Conservation (phyloP, 1,284 basidiomycete species). For the Puccinia novopanici region DNA sequence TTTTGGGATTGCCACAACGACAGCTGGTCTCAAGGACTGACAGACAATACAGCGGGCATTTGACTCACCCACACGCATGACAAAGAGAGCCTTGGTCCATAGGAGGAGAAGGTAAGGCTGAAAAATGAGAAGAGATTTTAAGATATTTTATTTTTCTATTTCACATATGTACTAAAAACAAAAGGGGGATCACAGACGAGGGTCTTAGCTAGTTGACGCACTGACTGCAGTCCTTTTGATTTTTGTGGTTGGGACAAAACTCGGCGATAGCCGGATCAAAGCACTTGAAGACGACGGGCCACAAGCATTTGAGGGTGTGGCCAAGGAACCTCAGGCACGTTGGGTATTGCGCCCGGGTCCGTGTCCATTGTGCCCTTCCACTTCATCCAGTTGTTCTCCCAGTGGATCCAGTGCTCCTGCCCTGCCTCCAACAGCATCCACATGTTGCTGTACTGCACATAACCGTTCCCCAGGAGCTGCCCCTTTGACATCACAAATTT, state of each 20-base stretch:
- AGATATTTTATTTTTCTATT: no score
- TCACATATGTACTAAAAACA: no score
- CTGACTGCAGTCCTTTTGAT: constrained; percentile 9
- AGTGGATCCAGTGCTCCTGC: constrained; percentile 57
- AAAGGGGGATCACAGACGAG: not conserved
- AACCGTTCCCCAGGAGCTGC: constrained; percentile 55
- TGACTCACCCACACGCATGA: no score
- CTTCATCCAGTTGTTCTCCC: constrained; percentile 57
- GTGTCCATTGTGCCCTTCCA: constrained; percentile 47
- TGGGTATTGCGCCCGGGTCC: not conserved
- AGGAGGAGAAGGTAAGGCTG: no score
- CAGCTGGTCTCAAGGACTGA: no score
- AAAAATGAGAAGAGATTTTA: no score
- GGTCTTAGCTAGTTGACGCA: constrained; percentile 23
- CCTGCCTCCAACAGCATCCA: constrained; percentile 56
- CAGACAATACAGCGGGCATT: no score
- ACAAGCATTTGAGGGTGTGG: constrained; percentile 58
- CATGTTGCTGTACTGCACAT: constrained; percentile 55
- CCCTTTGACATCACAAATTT: constrained; percentile 58
- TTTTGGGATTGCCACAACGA: no score
- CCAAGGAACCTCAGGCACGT: constrained; percentile 51
- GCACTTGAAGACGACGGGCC: constrained; percentile 58
- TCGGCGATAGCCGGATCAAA: constrained; percentile 34
- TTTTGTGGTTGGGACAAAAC: constrained; percentile 23
- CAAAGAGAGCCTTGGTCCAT: no score